Evolutionary conservation across 176 grass and related monocot genomes (phyloP), one percentile per base, ranked within the genome.

Genomic region (Aegilops tauschii): DNA sequence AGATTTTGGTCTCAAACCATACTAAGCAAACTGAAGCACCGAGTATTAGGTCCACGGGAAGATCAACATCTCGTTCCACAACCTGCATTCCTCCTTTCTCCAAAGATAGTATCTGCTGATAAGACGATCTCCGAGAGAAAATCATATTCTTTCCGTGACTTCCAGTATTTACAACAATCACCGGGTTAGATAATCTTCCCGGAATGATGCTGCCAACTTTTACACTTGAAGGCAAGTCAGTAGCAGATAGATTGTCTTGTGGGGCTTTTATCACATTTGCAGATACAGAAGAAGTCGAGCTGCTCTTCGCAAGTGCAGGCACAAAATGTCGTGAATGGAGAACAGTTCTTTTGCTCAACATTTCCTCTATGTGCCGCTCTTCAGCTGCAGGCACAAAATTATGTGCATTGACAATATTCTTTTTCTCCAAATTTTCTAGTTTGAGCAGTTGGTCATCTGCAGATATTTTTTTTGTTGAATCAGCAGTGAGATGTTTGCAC

Each of bases 131-230:
- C 80, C 88, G 84, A 67, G 92, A 98, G n/a, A 94, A 78, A 56
- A 98, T 76, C 97, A 92, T 96, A 68, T 83, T 50, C 44, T 98
- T 98, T 75, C 80, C 86, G 83, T 77, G 91, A 84, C 65, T 92
- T 82, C 90, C 86, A 86, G 94, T 98, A 90, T 96, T 98, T 52
- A 96, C 93, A 91, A 98, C 83, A 67, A 98, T 85, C 65, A 90
- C 90, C 1, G 90, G 88, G 21, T 71, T 71, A 76, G 84, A 73
- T 49, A 82, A 82, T 78, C 42, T 89, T 76, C 32, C 69, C 49
- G 77, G 50, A 5, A 73, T 82, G 12, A 63, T 79, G 73, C 74
- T 88, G 31, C 78, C 95, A 35, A 71, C 81, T 80, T 88, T 89
- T 13, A 34, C 69, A 64, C n/a, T 58, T 77, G 36, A 80, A 65